phyloP scores from a whole-genome alignment of 2,329 filamentous ascomycete genomes.

The Sclerotinia trifoliorum region DNA sequence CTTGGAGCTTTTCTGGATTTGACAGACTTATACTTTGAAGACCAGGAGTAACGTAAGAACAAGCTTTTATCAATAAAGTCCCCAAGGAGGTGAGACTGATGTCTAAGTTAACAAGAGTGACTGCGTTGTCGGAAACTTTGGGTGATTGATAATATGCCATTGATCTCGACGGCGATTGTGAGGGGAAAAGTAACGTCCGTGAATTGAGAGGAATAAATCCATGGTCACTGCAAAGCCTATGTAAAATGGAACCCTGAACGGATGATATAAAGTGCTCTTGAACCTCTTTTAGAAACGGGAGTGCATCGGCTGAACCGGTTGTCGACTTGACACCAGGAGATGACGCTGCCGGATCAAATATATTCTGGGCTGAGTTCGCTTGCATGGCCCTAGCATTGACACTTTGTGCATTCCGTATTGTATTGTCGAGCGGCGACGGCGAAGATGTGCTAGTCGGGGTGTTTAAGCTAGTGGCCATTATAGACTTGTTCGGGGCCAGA shows the following conservation, averaged over 20 bases:
- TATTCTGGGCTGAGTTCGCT: conserved; percentile 28
- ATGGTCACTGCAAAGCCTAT: conserved; percentile 38
- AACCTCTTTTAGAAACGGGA: conserved; percentile 33
- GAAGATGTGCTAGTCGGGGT: conserved; percentile 35
- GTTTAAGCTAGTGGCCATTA: conserved; percentile 27
- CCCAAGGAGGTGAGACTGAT: conserved; percentile 39
- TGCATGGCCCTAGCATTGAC: conserved; percentile 35
- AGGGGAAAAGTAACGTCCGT: conserved; percentile 37
- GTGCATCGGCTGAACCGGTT: conserved; percentile 24
- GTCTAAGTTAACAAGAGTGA: conserved; percentile 38
- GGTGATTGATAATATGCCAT: conserved; percentile 11
- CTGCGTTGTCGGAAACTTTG: conserved; percentile 18
- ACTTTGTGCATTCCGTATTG: conserved; percentile 33
- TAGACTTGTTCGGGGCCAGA: conserved; percentile 32
- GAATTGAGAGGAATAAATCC: conserved; percentile 40
- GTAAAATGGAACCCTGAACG: conserved; percentile 38
- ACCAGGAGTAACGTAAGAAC: conserved; percentile 33
- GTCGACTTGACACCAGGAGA: conserved; percentile 33
- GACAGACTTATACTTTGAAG: conserved; percentile 31
- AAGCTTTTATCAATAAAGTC: conserved; percentile 38
- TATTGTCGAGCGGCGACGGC: conserved; percentile 36
- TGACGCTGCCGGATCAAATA: conserved; percentile 31
- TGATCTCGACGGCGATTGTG: conserved; percentile 12
- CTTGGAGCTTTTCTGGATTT: conserved; percentile 16
- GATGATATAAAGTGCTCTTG: conserved; percentile 41